Base-by-base conservation (phyloP, 495 filamentous ascomycete species). In the Annulohypoxylon moriforme region DNA sequence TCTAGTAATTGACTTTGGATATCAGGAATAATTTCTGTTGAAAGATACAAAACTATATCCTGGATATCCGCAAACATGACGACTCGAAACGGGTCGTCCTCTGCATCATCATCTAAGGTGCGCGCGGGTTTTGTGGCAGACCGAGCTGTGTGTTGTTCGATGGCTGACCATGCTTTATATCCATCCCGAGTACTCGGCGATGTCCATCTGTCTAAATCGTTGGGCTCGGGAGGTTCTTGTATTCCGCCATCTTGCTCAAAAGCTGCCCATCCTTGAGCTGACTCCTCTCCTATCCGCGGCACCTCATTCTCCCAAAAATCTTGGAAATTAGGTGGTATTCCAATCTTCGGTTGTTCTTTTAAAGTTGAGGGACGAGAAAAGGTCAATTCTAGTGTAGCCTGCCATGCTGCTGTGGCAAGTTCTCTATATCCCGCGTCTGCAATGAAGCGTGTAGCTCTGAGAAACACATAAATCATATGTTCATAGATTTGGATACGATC, bases 241-340 rank as follows among this genome's bases (percentile, higher is more conserved):
- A 55, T 64, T 13, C 60, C 75, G 4, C 61, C 74, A 36, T 75
- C 72, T n/a, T 77, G 78, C 34, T 75, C 75, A 79, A 86, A 90
- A 22, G 80, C 75, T 20, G 75, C 77, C 94, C 95, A 97, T 14
- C 93, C 94, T 29, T 84, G 80, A 33, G 92, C 90, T 4, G 81
- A 83, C 5, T 78, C 73, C 77, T 98, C 96, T 4, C 96, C 96
- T 60, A 97, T 86, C 7, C 94, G 89, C 3, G 91, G 81, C 6
- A 89, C 85, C 75, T 98, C 96, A 40, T 89, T 92, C 57, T 97
- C 93, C 96, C 96, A 99, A 70, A 94, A 97, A 8, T 86, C 82
- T 27, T 84, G 76, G 58, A 96, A 91, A n/a, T 25, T 69, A 18
- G 70, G 56, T 1, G 75, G 76, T n/a, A 82, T 71, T 0, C 87